Evolutionary conservation across 1,284 basidiomycete genomes (phyloP), one percentile per base, ranked within the genome.

Genomic region (Irpex rosettiformis): DNA sequence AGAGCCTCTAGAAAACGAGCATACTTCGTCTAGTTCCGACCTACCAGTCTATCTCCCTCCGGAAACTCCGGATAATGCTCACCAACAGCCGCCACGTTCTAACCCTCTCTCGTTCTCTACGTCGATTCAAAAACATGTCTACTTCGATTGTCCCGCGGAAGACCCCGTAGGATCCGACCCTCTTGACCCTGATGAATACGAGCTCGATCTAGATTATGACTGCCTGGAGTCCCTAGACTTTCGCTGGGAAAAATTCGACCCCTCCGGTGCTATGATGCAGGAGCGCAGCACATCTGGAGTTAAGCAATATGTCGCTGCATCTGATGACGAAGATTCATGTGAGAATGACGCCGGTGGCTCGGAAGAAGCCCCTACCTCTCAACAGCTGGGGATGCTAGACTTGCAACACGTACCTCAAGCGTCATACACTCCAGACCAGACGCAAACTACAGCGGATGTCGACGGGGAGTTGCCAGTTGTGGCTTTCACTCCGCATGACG

Each of bases 101-200:
- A 51, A 28, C 7, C 16, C 25, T 13, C 24, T n/a, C 52, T 33
- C 30, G 29, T 54, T n/a, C 5, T n/a, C 43, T 16, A 21, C 30
- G 21, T 10, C 13, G 13, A 28, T 48, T 5, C 16, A n/a, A 16
- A 53, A n/a, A 45, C 70, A 71, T 4, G 64, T 80, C 21, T 80
- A 80, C 69, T 81, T 80, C 62, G 79, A 83, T 66, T 79, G 78
- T 2, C 82, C 80, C 3, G 72, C 74, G n/a, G 79, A 81, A 68
- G 78, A 82, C 59, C 77, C 79, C 43, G 71, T 75, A 27, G 64
- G 69, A 42, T 79, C 76, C 56, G 79, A 80, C 66, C 70, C 76
- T 58, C 63, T 72, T 33, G 66, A 73, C 29, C 65, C 71, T 54
- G 71, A 70, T 55, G 70, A 71, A 55, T 67, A 70, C 58, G 62